Base-by-base conservation (phyloP, 2,329 filamentous ascomycete genomes). In the Ambrosiella cleistominuta region DNA sequence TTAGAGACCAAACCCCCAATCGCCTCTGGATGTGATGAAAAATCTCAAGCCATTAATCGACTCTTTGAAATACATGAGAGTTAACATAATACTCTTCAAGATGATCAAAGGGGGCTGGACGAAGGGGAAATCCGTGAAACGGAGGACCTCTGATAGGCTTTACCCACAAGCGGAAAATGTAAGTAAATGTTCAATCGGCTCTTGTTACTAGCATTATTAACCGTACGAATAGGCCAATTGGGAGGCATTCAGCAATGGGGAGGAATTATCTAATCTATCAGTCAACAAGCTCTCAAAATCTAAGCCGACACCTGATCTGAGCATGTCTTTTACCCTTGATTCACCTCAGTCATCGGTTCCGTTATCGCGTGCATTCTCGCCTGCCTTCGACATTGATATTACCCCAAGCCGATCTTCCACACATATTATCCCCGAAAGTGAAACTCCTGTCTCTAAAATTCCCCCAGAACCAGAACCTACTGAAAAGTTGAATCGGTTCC, bases 301-400 rank as follows among this genome's bases (percentile, higher is more conserved):
- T n/a, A 47, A 47, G 44, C n/a, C 44, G 8, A 47, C 1, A 8
- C 19, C 44, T 47, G 44, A 47, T 17, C 44, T 47, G 8, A 17
- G 13, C 19, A 47, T 47, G 7, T 47, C 44, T 17, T 15, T 47
- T 15, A 8, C 11, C 44, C 44, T 47, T 47, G 44, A 47, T 15
- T 47, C 44, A 12, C 42, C 36, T 27, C 17, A 17, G n/a, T 27
- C 19, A 42, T 52, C 27, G 1, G n/a, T n/a, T 6, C 38, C 11
- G 12, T 3, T 19, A 37, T 53, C 56, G 13, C 19, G 13, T 4
- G 38, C 17, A 15, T 15, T 49, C 8, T 58, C 47, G 5, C 56
- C 57, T 2, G 53, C 40, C 3, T 52, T 59, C n/a, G 27, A 51
- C n/a, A 50, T 59, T 35, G 57, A 59, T 17, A 59, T 37, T 4